phyloP scores from a whole-genome alignment of 257 asterid species.

The Gentiana dahurica region DNA sequence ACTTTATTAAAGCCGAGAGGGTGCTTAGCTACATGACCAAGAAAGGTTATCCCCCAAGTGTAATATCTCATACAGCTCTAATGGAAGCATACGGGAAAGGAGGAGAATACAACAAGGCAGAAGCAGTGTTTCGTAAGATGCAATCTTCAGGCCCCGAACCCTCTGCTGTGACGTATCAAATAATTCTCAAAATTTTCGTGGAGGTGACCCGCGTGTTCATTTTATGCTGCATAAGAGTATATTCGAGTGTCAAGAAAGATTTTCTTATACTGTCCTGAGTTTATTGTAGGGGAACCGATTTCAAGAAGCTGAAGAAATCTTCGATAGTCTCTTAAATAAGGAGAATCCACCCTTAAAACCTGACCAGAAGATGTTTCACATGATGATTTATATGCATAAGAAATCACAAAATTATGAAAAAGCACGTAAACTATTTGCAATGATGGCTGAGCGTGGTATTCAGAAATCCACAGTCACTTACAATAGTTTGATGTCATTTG shows the following conservation, averaged over 20 bases:
- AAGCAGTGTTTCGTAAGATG: conserved; percentile 88
- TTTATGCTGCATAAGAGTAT: too few species aligned
- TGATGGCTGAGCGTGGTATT: conserved; percentile 68
- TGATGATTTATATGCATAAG: conserved; percentile 94
- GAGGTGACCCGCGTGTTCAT: conserved; percentile 30
- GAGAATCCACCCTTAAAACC: conserved; percentile 69
- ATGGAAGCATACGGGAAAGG: conserved; percentile 97
- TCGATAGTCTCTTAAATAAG: conserved; percentile 52
- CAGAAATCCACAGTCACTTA: conserved; percentile 66
- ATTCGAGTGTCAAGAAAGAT: too few species aligned
- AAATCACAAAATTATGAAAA: conserved; percentile 65
- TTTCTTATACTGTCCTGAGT: conserved; percentile 3
- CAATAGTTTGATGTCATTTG: conserved; percentile 96
- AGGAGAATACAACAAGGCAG: conserved; percentile 72
- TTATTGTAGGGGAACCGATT: conserved; percentile 68
- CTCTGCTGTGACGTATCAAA: conserved; percentile 92
- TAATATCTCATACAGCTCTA: conserved; percentile 83
- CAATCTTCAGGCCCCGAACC: conserved; percentile 95
- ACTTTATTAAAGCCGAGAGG: conserved; percentile 80
- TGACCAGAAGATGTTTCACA: conserved; percentile 96
- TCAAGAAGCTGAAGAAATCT: conserved; percentile 83
- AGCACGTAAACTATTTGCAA: conserved; percentile 69
- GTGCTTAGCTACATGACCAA: conserved; percentile 62
- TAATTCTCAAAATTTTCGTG: conserved; percentile 73
- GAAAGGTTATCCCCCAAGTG: conserved; percentile 74